phyloP scores from a whole-genome alignment of 2,329 filamentous ascomycete genomes.

The Fusarium continuum region DNA sequence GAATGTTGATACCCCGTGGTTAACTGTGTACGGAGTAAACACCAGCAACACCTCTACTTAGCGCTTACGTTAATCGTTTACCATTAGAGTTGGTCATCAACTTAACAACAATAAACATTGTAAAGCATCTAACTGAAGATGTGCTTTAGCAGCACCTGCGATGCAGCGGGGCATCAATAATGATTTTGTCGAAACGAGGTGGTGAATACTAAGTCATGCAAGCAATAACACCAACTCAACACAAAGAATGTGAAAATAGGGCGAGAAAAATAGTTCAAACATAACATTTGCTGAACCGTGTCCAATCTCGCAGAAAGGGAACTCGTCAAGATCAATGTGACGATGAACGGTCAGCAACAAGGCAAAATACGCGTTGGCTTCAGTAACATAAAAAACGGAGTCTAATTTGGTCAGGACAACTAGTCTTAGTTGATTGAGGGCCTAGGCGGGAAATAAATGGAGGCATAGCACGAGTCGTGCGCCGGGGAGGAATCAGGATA shows the following conservation, averaged over 20 bases:
- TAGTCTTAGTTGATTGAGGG: background rate
- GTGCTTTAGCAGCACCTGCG: no score
- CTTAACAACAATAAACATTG: no score
- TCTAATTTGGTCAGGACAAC: background rate
- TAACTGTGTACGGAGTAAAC: no score
- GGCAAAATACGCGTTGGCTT: background rate
- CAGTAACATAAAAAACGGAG: conserved; percentile 1
- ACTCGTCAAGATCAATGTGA: background rate
- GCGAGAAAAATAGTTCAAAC: background rate
- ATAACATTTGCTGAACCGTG: background rate
- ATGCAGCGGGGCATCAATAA: no score
- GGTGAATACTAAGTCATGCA: no score
- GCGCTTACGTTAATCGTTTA: no score
- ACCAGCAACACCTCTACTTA: no score
- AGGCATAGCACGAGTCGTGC: conserved; percentile 28
- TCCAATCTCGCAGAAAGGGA: background rate
- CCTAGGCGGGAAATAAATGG: conserved; percentile 11
- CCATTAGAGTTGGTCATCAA: no score
- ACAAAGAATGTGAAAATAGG: background rate
- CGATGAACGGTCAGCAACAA: background rate
- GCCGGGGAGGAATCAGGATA: conserved; percentile 10
- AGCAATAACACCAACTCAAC: background rate
- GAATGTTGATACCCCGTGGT: no score
- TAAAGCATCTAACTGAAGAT: no score
- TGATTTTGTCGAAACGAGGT: no score